Evolutionary conservation across 139 green algal genomes (phyloP), one percentile per base, ranked within the genome.

Genomic region (Ettlia oleoabundans): DNA sequence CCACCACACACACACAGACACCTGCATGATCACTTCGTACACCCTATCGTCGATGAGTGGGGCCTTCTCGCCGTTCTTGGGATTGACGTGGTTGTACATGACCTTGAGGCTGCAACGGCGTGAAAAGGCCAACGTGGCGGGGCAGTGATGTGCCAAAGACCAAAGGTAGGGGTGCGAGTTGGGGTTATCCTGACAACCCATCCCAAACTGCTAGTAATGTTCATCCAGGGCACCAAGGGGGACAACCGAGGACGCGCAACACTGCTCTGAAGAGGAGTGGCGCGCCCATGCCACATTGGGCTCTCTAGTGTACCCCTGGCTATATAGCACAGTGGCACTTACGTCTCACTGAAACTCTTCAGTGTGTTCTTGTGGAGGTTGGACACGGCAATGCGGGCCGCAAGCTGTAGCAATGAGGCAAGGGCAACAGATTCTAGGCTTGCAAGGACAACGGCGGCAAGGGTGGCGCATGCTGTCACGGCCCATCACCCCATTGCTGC

Each of bases 321-420:
- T n/a, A n/a, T n/a, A n/a, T n/a, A n/a, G n/a, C n/a, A 41, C 33
- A 47, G 3, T 30, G 13, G 35, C 19, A 76, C 94, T 93, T 62
- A 97, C 92, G 94, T 98, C 74, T 98, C 92, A 37, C 85, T 95
- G 88, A 99, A 99, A 32, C 92, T 97, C 91, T 99, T 99, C 30
- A 95, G 78, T 0, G 97, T 99, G 81, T 95, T 98, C 94, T 99
- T 99, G 93, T 99, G 97, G 75, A 99, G 88, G 92, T 99, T 99
- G 62, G 97, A 99, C 35, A 99, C 96, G 0, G 97, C 96, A 78
- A 99, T 99, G 35, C 97, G 90, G 4, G 97, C 97, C 18, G 97
- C 97, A 3, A 99, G 93, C 96, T 98, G 96, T 85, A 87, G 26
- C 8, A 70, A 37, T 38, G 2, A 40, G 33, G 67, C 2, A 55